A percentile compares a stretch with the other conserved stretches of the same genome.
Conservation (phyloP, 441 rosid species). For the Iberis amara region DNA sequence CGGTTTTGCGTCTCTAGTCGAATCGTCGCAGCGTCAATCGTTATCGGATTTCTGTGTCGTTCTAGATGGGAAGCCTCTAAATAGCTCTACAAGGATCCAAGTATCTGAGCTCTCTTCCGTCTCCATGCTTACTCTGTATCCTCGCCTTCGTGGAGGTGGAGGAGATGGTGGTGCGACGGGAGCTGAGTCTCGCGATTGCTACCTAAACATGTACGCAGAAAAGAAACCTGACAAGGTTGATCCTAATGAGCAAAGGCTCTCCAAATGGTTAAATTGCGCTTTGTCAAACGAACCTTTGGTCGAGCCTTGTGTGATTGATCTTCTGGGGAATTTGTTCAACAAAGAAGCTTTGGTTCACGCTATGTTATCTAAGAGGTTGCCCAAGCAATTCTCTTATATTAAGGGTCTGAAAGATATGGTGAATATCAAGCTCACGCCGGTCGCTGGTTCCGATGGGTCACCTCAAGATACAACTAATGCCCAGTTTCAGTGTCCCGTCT, state of each 20-base stretch:
- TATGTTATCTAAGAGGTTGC: slow-evolving; percentile 60
- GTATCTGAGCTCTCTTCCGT: slow-evolving; percentile 41
- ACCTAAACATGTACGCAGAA: slow-evolving; percentile 92
- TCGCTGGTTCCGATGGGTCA: slow-evolving; percentile 42
- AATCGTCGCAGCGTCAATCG: slow-evolving; percentile 21
- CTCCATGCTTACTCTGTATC: slow-evolving; percentile 48
- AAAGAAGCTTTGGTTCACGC: slow-evolving; percentile 75
- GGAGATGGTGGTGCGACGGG: slow-evolving; percentile 98
- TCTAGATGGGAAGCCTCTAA: slow-evolving; percentile 50
- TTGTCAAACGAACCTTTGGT: slow-evolving; percentile 65
- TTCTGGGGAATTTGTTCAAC: slow-evolving; percentile 75
- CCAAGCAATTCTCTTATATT: slow-evolving; percentile 58
- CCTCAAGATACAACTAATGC: slow-evolving; percentile 30
- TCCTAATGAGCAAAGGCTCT: slow-evolving; percentile 85
- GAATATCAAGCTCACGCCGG: slow-evolving; percentile 45
- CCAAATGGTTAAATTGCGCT: slow-evolving; percentile 79
- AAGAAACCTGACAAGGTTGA: slow-evolving; percentile 88
- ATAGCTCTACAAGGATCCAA: slow-evolving; percentile 38
- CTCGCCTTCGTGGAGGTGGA: slow-evolving; percentile 72
- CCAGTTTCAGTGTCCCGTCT: slow-evolving; percentile 69
- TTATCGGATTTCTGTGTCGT: slow-evolving; percentile 43
- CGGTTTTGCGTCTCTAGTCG: slow-evolving; percentile 38
- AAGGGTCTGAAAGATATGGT: slow-evolving; percentile 82
- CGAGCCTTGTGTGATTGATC: slow-evolving; percentile 80
- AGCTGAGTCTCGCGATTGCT: slow-evolving; percentile 92